Percentiles rank a stretch among this genome's conserved stretches.
Evolutionary conservation across 495 filamentous ascomycete species (phyloP).

Genomic region (Platismatia glauca): DNA sequence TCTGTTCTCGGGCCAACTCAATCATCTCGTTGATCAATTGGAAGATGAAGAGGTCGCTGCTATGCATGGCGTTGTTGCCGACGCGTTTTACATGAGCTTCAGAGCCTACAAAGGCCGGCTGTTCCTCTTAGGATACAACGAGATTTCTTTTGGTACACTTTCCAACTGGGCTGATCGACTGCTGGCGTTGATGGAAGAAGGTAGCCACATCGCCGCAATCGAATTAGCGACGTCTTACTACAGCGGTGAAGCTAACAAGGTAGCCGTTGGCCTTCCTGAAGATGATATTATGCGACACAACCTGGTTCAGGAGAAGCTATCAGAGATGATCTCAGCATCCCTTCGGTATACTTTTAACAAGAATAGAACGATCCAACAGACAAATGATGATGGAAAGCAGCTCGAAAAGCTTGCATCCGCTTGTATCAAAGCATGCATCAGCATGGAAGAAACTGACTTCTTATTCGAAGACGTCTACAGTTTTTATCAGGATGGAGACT

Average conservation of each 20-base stretch:
- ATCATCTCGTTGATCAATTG: conserved; percentile 73
- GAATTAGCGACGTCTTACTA: conserved; percentile 86
- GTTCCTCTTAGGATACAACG: conserved; percentile 84
- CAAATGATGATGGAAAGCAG: conserved; percentile 46
- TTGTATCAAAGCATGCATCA: conserved; percentile 74
- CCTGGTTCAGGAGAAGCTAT: conserved; percentile 77
- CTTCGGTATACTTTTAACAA: conserved; percentile 78
- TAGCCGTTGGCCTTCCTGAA: conserved; percentile 88
- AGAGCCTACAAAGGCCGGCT: conserved; percentile 88
- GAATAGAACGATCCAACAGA: conserved; percentile 40
- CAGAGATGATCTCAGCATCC: conserved; percentile 92
- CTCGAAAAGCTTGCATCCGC: conserved; percentile 70
- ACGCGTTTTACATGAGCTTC: conserved; percentile 97
- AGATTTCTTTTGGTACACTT: conserved; percentile 76
- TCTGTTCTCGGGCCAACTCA: conserved; percentile 75
- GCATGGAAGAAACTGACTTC: conserved; percentile 66
- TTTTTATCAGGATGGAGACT: conserved; percentile 70
- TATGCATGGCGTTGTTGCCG: conserved; percentile 92
- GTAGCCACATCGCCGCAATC: conserved; percentile 87
- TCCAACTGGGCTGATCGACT: conserved; percentile 98
- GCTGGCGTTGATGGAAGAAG: conserved; percentile 91
- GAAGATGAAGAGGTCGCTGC: conserved; percentile 72
- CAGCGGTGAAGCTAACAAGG: conserved; percentile 74
- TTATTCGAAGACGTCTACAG: conserved; percentile 87
- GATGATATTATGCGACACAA: conserved; percentile 65